Percentiles rank a stretch among this genome's conserved stretches.
Conservation (phyloP, 2,329 filamentous ascomycete genomes). For the Cladosporium colombiae region DNA sequence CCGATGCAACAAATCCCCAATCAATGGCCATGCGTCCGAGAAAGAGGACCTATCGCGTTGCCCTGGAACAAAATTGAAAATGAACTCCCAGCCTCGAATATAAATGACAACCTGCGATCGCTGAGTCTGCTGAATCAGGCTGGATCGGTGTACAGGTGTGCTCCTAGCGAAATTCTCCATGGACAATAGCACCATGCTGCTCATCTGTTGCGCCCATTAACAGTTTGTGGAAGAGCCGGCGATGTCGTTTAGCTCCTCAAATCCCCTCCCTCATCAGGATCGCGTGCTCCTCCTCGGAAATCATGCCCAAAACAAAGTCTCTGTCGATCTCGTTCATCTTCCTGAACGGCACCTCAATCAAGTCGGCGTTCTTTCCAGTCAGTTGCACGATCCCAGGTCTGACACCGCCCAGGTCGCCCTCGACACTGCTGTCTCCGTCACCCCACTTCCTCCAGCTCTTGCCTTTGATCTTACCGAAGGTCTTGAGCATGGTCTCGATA, state of each 20-base stretch:
- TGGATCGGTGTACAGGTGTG: no score
- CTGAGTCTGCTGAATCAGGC: no score
- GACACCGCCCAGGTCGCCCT: slow-evolving; percentile 21
- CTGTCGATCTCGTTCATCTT: slow-evolving; percentile 33
- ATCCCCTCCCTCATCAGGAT: background rate
- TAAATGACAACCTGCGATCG: no score
- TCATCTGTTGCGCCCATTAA: background rate
- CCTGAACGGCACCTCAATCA: slow-evolving; percentile 5
- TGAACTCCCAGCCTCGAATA: no score
- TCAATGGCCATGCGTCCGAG: no score
- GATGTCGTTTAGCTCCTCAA: background rate
- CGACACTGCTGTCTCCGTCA: background rate
- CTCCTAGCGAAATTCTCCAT: no score
- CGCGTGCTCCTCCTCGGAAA: background rate
- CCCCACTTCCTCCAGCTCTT: slow-evolving; percentile 15
- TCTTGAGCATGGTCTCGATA: slow-evolving; percentile 21
- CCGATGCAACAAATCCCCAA: no score
- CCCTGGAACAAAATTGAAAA: no score
- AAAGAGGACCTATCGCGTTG: no score
- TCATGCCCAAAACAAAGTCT: slow-evolving; percentile 44
- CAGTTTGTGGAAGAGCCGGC: background rate
- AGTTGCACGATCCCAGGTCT: slow-evolving; percentile 19
- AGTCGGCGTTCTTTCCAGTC: slow-evolving; percentile 1
- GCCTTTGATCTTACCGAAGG: background rate
- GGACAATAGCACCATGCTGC: no score